Conservation (phyloP, 1,284 basidiomycete species). For the Ganoderma lingzhi region DNA sequence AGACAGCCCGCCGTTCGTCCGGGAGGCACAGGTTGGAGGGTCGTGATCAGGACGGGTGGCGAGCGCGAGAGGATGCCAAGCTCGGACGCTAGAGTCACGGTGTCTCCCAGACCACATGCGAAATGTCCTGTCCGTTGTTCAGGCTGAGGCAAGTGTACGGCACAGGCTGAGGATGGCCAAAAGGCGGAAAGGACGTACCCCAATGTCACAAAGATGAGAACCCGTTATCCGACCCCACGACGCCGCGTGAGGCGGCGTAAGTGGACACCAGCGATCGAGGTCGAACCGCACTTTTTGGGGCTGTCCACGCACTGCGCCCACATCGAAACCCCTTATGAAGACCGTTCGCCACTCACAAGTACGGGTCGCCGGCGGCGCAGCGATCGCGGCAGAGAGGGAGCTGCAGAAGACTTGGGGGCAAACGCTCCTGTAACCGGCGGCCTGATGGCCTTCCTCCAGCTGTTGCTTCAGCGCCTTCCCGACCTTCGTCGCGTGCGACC, state of each 20-base stretch:
- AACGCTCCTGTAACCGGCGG: constrained; percentile 74
- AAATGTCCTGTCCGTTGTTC: constrained; percentile 63
- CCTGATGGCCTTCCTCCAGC: constrained; percentile 83
- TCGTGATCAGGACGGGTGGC: constrained; percentile 80
- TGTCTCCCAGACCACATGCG: constrained; percentile 86
- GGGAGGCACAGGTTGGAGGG: constrained; percentile 80
- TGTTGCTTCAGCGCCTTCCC: constrained; percentile 74
- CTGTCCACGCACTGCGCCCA: constrained; percentile 7
- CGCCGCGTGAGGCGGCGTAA: constrained; percentile 47
- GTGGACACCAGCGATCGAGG: constrained; percentile 61
- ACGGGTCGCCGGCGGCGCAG: constrained; percentile 62
- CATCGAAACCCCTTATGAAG: constrained; percentile 24
- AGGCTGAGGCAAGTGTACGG: background rate
- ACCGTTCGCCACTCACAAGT: constrained; percentile 35
- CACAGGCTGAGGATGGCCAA: background rate
- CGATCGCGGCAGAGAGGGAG: constrained; percentile 74
- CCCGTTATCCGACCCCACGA: constrained; percentile 57
- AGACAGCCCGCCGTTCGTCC: constrained; percentile 92
- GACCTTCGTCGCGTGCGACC: constrained; percentile 87
- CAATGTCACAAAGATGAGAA: constrained; percentile 69
- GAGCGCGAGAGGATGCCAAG: constrained; percentile 82
- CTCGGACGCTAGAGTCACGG: constrained; percentile 68
- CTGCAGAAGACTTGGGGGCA: constrained; percentile 83
- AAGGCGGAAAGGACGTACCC: constrained; percentile 58
- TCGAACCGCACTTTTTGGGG: constrained; percentile 35